phyloP scores from a whole-genome alignment of 2,329 filamentous ascomycete genomes.

The Apiospora marii region DNA sequence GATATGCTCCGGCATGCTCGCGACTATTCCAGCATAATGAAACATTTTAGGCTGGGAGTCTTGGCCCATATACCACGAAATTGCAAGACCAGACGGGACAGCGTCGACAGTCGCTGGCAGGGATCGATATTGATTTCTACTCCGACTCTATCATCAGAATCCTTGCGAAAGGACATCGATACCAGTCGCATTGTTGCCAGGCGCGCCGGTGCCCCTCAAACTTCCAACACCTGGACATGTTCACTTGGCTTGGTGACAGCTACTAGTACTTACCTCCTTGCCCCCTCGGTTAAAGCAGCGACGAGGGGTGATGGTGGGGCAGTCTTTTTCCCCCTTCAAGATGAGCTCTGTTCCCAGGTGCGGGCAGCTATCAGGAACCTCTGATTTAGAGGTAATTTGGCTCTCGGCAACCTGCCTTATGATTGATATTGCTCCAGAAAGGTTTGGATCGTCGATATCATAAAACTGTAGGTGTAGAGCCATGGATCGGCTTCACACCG shows the following conservation, averaged over 20 bases:
- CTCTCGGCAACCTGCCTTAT: not conserved
- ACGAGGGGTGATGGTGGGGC: slow-evolving; percentile 69
- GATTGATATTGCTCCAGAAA: not conserved
- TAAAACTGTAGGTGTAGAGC: not conserved
- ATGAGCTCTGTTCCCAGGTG: slow-evolving; percentile 10
- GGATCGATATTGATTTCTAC: not conserved
- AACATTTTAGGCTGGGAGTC: not conserved
- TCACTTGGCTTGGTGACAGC: not conserved
- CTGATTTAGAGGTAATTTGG: not conserved
- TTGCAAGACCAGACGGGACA: not conserved
- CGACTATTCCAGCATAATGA: not conserved
- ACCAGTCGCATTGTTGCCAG: not conserved
- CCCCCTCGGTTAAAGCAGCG: slow-evolving; percentile 62
- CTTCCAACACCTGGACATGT: no score
- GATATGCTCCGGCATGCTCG: not conserved
- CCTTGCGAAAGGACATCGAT: not conserved
- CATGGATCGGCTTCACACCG: slow-evolving; percentile 5
- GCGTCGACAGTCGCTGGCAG: not conserved
- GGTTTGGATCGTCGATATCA: not conserved
- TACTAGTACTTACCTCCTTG: not conserved
- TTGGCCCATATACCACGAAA: not conserved
- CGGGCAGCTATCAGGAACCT: slow-evolving; percentile 27
- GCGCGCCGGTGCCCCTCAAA: not conserved
- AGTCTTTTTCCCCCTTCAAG: slow-evolving; percentile 48
- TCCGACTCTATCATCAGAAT: not conserved